Evolutionary conservation across 768 basidiomycete genomes (phyloP), one percentile per base, ranked within the genome.

Genomic region (Chalciporus pseudorubinellus): DNA sequence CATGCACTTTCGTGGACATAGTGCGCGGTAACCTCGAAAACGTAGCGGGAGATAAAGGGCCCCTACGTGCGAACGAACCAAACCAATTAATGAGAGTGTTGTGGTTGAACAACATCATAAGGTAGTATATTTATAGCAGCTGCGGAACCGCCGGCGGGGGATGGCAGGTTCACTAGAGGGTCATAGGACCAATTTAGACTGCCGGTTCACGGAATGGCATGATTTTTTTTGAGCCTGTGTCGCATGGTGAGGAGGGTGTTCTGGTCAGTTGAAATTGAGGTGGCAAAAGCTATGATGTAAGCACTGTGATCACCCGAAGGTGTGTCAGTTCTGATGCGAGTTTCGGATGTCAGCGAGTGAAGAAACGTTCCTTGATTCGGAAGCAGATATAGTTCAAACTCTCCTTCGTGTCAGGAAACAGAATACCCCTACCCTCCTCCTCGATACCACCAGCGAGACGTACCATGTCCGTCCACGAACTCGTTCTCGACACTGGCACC

Each of bases 1-100:
- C 52, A 54, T 94, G 89, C 0, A 94, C 79, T 0, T 59, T 60
- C 31, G 60, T 40, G 28, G 69, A 39, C 74, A 76, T 74, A 43
- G 31, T 39, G 21, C 39, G 40, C 10, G 11, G 11, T 11, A 34
- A 16, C 21, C 9, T 48, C 14, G 33, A 46, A 28, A 26, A 49
- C 1, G 6, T 52, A 12, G 20, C 8, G 19, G 43, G 26, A 12
- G 39, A 19, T 9, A 43, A 28, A 18, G 28, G 21, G 50, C 19
- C 13, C 26, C 31, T 44, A 21, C 29, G 59, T n/a, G 13, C 24
- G 34, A n/a, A 29, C 31, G 28, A 34, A 9, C 21, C 6, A 26
- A 19, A n/a, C n/a, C n/a, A n/a, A n/a, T n/a, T n/a, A n/a, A n/a
- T 3, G 26, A 26, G 26, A 19, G 24, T 24, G 19, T 22, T n/a